Evolutionary conservation across 2,329 filamentous ascomycete genomes (phyloP).

Genomic region (Daldinia sp.): DNA sequence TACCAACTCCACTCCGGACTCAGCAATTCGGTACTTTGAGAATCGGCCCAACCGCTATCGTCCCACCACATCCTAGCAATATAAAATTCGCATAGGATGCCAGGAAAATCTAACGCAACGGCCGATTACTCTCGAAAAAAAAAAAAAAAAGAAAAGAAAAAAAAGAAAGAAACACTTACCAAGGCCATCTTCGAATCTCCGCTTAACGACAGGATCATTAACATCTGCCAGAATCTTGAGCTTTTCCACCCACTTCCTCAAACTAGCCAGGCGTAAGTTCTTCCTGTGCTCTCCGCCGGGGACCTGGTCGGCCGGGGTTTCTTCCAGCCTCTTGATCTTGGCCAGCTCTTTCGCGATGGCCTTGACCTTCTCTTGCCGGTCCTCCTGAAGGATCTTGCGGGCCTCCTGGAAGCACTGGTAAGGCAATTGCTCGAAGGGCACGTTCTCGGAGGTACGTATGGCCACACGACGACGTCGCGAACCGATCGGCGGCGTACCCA

Average conservation of each 20-base stretch:
- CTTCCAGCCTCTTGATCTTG: constrained; percentile 73
- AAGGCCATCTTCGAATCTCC: constrained; percentile 88
- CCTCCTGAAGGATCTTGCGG: constrained; percentile 78
- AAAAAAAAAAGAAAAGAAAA: neutral
- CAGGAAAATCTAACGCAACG: neutral
- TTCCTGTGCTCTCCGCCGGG: constrained; percentile 71
- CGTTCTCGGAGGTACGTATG: constrained; percentile 67
- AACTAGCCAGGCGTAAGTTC: constrained; percentile 70
- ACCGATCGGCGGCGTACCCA: constrained; percentile 77
- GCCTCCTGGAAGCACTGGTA: constrained; percentile 99
- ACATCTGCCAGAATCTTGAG: constrained; percentile 92
- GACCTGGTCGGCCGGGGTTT: constrained; percentile 62
- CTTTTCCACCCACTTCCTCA: constrained; percentile 76
- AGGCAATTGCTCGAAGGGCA: constrained; percentile 92
- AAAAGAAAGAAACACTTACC: constrained; percentile 62
- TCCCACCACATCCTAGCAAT: neutral
- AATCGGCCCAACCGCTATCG: neutral
- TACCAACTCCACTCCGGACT: constrained; percentile 5
- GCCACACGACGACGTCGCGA: constrained; percentile 84
- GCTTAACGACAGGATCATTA: constrained; percentile 94
- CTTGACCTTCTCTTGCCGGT: constrained; percentile 81
- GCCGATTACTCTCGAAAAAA: neutral
- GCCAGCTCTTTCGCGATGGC: constrained; percentile 73
- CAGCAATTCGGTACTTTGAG: neutral
- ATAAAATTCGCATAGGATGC: neutral